phyloP scores from a whole-genome alignment of 805 yeast genomes.

The Yamadazyma paraphyllophila region DNA sequence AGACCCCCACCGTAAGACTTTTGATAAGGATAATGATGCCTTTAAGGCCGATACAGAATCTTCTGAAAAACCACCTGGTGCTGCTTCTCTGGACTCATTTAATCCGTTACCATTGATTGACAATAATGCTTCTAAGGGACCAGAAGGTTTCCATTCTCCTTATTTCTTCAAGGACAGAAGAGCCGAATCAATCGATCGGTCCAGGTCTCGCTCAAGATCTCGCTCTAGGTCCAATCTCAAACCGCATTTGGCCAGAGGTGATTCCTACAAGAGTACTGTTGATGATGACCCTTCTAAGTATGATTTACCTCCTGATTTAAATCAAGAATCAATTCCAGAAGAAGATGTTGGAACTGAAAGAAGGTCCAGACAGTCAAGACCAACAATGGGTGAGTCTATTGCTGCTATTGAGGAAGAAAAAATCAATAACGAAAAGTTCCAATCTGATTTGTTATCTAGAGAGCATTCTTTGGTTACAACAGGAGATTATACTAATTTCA shows the following conservation, averaged over 20 bases:
- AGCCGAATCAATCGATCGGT: slow-evolving; percentile 24
- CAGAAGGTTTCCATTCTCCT: slow-evolving; percentile 31
- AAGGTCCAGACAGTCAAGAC: slow-evolving; percentile 38
- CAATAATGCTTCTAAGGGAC: slow-evolving; percentile 4
- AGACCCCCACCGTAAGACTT: slow-evolving; percentile 28
- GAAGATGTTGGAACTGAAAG: slow-evolving; percentile 33
- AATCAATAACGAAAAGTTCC: slow-evolving; percentile 16
- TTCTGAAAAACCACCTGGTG: not conserved
- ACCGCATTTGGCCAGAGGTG: slow-evolving; percentile 78
- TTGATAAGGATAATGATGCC: not conserved
- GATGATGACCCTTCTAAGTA: slow-evolving; percentile 44
- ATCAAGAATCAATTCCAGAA: slow-evolving; percentile 10
- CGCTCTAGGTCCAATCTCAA: slow-evolving; percentile 18
- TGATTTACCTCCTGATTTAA: slow-evolving; percentile 41
- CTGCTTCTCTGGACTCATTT: not conserved
- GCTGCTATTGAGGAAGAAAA: slow-evolving; percentile 41
- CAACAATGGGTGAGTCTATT: slow-evolving; percentile 45
- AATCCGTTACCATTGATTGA: slow-evolving; percentile 14
- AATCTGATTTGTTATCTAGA: slow-evolving; percentile 17
- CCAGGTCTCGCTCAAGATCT: slow-evolving; percentile 19
- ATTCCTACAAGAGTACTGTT: slow-evolving; percentile 63
- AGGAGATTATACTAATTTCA: slow-evolving; percentile 46
- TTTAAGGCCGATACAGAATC: not conserved
- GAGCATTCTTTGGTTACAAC: slow-evolving; percentile 44
- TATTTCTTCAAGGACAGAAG: slow-evolving; percentile 30